A percentile compares a stretch with the other conserved stretches of the same genome.
phyloP scores from a whole-genome alignment of 306 rosid genomes.

The Pterocarpus macrocarpus region DNA sequence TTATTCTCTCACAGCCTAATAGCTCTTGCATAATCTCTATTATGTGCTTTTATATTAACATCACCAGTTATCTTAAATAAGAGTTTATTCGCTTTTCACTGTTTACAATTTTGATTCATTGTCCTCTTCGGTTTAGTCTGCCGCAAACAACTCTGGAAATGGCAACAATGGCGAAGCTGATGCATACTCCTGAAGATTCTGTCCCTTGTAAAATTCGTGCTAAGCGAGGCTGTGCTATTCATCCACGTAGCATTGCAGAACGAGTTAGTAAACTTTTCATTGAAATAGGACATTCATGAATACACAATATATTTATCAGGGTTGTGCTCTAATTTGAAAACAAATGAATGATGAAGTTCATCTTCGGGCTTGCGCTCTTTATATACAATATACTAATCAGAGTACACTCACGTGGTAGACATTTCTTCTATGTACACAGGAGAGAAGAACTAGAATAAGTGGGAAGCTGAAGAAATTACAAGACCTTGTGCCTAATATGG shows the following conservation, averaged over 20 bases:
- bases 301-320: no score
- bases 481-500: slow-evolving; percentile 97
- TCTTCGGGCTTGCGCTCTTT: no score
- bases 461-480: slow-evolving; percentile 91
- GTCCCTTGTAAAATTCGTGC: slow-evolving; percentile 99
- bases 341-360: no score
- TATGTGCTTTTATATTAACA: no score
- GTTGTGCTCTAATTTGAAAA: no score
- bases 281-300: no score
- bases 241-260: slow-evolving; percentile 98
- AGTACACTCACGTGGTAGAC: no score
- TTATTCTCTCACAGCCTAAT: no score
- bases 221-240: slow-evolving; percentile 98
- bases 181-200: slow-evolving; percentile 90
- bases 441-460: slow-evolving; percentile 91
- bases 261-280: slow-evolving; percentile 59
- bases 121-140: slow-evolving; percentile 72
- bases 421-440: slow-evolving; percentile 51
- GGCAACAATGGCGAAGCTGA: slow-evolving; percentile 76
- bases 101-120: slow-evolving; percentile 23
- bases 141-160: slow-evolving; percentile 89
- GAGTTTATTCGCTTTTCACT: no score
- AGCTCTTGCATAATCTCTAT: no score
- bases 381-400: no score
- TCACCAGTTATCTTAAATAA: no score